These are phyloP conservation scores for Priceomyces medius DNA, from an alignment of 805 yeast species.

Conservation along the genomic window DNA sequence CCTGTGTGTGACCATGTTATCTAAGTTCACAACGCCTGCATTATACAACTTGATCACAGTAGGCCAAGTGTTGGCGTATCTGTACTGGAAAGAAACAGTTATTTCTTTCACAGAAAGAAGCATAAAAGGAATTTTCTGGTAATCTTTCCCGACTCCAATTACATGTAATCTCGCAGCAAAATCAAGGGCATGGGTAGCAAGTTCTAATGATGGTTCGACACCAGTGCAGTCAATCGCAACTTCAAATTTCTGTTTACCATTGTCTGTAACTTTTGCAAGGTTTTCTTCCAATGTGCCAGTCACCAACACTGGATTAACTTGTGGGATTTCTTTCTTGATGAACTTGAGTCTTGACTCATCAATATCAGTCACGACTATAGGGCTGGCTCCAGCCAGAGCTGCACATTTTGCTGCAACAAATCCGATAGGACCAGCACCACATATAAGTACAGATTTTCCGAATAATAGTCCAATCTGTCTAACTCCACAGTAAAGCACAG, in stretches of 20 bases:
- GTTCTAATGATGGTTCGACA: constrained; percentile 18
- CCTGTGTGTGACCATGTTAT: constrained; percentile 9
- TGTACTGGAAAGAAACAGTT: constrained; percentile 19
- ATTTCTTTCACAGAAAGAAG: constrained; percentile 13
- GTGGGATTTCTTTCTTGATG: constrained; percentile 31
- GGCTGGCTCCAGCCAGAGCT: constrained; percentile 20
- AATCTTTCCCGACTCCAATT: constrained; percentile 10
- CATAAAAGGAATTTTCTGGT: constrained; percentile 20
- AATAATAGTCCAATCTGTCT: constrained; percentile 17
- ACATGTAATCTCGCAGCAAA: constrained; percentile 15
- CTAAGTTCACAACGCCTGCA: constrained; percentile 8
- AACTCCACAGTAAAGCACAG: constrained; percentile 24
- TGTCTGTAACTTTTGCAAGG: constrained; percentile 29
- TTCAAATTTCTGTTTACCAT: constrained; percentile 20
- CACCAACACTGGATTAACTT: constrained; percentile 40
- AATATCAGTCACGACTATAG: constrained; percentile 23
- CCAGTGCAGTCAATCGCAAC: constrained; percentile 27
- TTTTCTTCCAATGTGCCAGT: constrained; percentile 40
- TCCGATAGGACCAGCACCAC: constrained; percentile 29
- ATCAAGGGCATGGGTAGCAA: constrained; percentile 16
- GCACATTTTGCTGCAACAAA: constrained; percentile 21
- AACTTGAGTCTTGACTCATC: constrained; percentile 22
- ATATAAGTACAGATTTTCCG: constrained; percentile 18
- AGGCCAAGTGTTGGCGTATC: constrained; percentile 17
- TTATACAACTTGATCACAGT: constrained; percentile 19